Evolutionary conservation across 805 yeast species (phyloP).

Genomic region (Metschnikowia lochheadii): DNA sequence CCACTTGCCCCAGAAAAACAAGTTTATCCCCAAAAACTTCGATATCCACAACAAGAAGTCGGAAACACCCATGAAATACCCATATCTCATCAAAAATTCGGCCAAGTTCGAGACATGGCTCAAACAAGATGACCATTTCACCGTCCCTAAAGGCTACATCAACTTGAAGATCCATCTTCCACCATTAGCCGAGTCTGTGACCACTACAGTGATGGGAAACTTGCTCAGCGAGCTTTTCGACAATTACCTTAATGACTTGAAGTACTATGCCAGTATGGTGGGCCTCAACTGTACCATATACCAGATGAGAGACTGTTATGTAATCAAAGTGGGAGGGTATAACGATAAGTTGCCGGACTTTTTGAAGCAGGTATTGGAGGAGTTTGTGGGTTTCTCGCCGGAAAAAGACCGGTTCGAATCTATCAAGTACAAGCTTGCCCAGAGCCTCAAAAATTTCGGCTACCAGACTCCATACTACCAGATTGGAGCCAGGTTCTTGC

Average conservation of each 20-base stretch:
- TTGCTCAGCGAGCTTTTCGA: slow-evolving; percentile 67
- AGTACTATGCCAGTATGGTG: slow-evolving; percentile 82
- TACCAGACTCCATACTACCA: slow-evolving; percentile 76
- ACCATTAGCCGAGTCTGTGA: slow-evolving; percentile 53
- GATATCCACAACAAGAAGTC: slow-evolving; percentile 45
- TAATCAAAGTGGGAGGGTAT: slow-evolving; percentile 67
- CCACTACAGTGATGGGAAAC: slow-evolving; percentile 53
- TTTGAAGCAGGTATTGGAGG: slow-evolving; percentile 54
- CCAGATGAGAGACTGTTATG: slow-evolving; percentile 64
- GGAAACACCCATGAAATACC: slow-evolving; percentile 45
- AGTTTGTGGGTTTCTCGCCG: slow-evolving; percentile 48
- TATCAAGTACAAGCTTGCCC: slow-evolving; percentile 57
- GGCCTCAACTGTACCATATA: slow-evolving; percentile 60
- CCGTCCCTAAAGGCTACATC: slow-evolving; percentile 81
- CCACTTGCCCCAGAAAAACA: slow-evolving; percentile 68
- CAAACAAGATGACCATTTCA: slow-evolving; percentile 84
- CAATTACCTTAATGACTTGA: slow-evolving; percentile 69
- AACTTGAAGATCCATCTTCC: slow-evolving; percentile 65
- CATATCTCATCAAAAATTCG: slow-evolving; percentile 54
- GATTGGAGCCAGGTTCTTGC: slow-evolving; percentile 57
- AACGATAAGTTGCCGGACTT: slow-evolving; percentile 73
- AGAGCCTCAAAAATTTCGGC: slow-evolving; percentile 65
- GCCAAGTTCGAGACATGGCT: slow-evolving; percentile 68
- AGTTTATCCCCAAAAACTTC: slow-evolving; percentile 78
- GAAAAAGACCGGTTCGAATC: slow-evolving; percentile 59